Base-by-base conservation (phyloP, 1,284 basidiomycete genomes). In the Fomitopsis palustris region DNA sequence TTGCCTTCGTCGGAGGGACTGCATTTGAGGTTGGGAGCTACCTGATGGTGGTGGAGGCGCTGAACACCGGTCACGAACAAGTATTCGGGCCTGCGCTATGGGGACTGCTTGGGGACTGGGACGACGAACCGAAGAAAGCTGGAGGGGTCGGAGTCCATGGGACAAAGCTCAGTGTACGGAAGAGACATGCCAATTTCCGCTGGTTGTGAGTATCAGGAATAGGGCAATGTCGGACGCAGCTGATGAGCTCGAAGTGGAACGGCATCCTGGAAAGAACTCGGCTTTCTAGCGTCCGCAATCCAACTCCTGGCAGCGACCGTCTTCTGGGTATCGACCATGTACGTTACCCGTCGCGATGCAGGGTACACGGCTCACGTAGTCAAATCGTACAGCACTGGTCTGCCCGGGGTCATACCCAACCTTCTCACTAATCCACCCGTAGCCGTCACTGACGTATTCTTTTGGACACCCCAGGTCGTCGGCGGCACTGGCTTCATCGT, bases 401-500 rank as follows among this genome's bases (percentile, higher is more conserved):
- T 85, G 14, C 83, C 83, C 27, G 72, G 72, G n/a, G 73, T 81
- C 4, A 81, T 85, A n/a, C 59, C 63, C 19, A 64, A 65, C 43
- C 58, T 72, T 35, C 49, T 59, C 59, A 72, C 49, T 16, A 54
- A 58, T 8, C 65, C 67, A 14, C 67, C 69, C 21, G 63, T 69
- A 51, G 57, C 72, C 1, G 70, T 73, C 47, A 71, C 70, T 60
- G 78, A 75, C 62, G 67, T 78, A 27, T 65, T 77, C 41, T 77
- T 74, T 71, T 86, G 83, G 83, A 76, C 79, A 1, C 83, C 77
- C 1, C 80, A 86, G 58, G 83, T 86, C 8, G 66, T 86, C 21
- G 85, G 85, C 27, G 83, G 83, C 0, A 70, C 67, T 1, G 83
- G 84, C 0, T 87, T 86, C 68, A 77, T 85, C 57, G 74, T 83